These are phyloP conservation scores for Teunomyces aglyptinius DNA, from an alignment of 805 yeast genomes.

Conservation along the genomic window DNA sequence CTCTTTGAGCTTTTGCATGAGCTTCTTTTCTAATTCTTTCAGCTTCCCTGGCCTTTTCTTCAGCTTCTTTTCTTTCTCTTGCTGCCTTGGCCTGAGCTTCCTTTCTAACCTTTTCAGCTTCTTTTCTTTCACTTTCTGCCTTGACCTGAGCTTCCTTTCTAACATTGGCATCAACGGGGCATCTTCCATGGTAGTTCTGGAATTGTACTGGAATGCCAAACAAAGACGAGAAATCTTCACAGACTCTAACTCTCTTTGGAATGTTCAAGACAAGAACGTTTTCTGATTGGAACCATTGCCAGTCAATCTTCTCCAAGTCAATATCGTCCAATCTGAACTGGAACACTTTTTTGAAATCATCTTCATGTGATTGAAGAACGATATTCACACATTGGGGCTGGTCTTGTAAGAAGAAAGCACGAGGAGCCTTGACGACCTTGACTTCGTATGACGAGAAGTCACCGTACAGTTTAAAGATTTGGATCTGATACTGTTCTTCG, in stretches of 20 bases:
- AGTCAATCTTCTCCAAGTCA: constrained; percentile 31
- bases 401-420: constrained; percentile 2
- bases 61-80: constrained; percentile 6
- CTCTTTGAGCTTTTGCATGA: constrained; percentile 8
- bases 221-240: constrained; percentile 11
- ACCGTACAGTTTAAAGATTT: constrained; percentile 34
- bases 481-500: constrained; percentile 34
- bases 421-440: constrained; percentile 13
- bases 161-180: constrained; percentile 4
- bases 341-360: constrained; percentile 31
- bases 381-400: constrained; percentile 14
- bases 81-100: constrained; percentile 9
- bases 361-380: constrained; percentile 20
- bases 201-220: constrained; percentile 5
- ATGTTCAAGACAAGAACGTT: constrained; percentile 36
- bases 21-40: constrained; percentile 8
- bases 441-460: constrained; percentile 22
- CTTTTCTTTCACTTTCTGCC: constrained; percentile 4
- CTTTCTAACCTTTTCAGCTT: constrained; percentile 7
- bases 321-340: constrained; percentile 31
- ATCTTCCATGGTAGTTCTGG: constrained; percentile 4
- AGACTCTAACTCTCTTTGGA: constrained; percentile 26
- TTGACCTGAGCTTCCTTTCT: constrained; percentile 9
- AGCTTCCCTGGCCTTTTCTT: constrained; percentile 6
- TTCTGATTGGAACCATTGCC: constrained; percentile 29